phyloP scores from a whole-genome alignment of 306 rosid species.

The Castanopsis chinensis region DNA sequence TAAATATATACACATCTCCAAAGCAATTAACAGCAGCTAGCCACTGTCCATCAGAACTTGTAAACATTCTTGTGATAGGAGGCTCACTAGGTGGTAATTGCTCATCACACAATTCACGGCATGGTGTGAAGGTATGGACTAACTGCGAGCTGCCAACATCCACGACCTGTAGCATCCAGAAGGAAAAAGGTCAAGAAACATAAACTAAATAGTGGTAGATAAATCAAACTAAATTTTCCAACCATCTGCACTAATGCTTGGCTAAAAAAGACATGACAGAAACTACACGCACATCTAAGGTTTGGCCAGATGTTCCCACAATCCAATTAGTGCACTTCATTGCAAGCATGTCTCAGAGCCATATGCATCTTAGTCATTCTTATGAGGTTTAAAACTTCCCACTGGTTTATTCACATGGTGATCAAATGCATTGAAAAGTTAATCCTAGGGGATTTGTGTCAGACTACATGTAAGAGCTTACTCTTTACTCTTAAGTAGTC shows the following conservation, averaged over 20 bases:
- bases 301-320: too few relatives aligned
- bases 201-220: slow-evolving; percentile 6
- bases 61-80: slow-evolving; percentile 86
- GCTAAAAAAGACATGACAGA: too few relatives aligned
- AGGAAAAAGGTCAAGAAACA: slow-evolving; percentile 12
- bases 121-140: slow-evolving; percentile 73
- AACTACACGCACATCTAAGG: too few relatives aligned
- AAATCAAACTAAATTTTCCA: background rate
- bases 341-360: too few relatives aligned
- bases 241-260: background rate
- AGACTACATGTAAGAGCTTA: background rate
- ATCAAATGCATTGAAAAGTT: background rate
- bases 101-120: slow-evolving; percentile 51
- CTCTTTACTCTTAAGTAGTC: background rate
- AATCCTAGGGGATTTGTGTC: background rate
- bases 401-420: background rate
- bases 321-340: too few relatives aligned
- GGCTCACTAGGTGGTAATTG: slow-evolving; percentile 70
- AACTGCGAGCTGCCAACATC: slow-evolving; percentile 50
- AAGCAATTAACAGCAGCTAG: slow-evolving; percentile 95
- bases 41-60: slow-evolving; percentile 97
- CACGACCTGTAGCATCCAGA: slow-evolving; percentile 58
- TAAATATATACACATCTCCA: slow-evolving; percentile 88
- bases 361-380: too few relatives aligned
- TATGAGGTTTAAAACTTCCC: background rate